A percentile compares a stretch with the other conserved stretches of the same genome.
Evolutionary conservation across 352 stramenopile genomes (phyloP).

Genomic region (Globisporangium heterothallicum): DNA sequence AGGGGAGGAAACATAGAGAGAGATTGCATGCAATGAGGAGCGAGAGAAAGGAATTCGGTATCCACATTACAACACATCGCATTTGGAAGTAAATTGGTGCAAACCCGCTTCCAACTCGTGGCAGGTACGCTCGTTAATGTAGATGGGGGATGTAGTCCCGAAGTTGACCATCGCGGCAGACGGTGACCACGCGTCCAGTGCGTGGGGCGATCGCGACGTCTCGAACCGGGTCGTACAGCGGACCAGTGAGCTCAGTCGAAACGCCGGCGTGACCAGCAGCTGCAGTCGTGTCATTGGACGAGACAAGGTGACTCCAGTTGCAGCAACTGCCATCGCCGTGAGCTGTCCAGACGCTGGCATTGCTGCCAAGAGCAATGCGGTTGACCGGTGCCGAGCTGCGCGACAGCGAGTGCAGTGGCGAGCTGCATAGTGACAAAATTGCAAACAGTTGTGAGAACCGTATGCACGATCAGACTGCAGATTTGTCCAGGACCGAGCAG

Average conservation of each 20-base stretch:
- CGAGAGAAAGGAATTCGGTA: too few species aligned
- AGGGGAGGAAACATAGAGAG: conserved; percentile 13
- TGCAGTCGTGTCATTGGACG: neutral
- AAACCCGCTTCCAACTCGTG: too few species aligned
- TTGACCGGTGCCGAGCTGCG: conserved; percentile 51
- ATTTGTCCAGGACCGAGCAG: neutral
- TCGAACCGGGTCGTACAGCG: conserved; percentile 62
- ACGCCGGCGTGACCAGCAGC: too few species aligned
- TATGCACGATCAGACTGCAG: neutral
- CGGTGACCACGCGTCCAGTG: conserved; percentile 46
- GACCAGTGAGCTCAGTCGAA: conserved; percentile 48
- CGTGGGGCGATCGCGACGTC: conserved; percentile 27
- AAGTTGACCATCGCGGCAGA: conserved; percentile 55
- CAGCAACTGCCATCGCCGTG: conserved; percentile 52
- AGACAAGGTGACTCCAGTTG: conserved; percentile 38
- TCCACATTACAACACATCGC: too few species aligned
- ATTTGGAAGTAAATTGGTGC: too few species aligned
- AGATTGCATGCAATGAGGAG: neutral
- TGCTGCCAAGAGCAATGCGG: conserved; percentile 18
- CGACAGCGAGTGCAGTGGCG: conserved; percentile 41
- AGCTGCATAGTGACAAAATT: conserved; percentile 18
- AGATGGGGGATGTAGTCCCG: conserved; percentile 61
- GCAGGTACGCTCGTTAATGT: too few species aligned
- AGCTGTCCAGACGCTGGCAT: conserved; percentile 39
- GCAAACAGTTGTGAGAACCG: too few species aligned